Evolutionary conservation across 805 yeast species (phyloP).

Genomic region (Candida stauntonica): DNA sequence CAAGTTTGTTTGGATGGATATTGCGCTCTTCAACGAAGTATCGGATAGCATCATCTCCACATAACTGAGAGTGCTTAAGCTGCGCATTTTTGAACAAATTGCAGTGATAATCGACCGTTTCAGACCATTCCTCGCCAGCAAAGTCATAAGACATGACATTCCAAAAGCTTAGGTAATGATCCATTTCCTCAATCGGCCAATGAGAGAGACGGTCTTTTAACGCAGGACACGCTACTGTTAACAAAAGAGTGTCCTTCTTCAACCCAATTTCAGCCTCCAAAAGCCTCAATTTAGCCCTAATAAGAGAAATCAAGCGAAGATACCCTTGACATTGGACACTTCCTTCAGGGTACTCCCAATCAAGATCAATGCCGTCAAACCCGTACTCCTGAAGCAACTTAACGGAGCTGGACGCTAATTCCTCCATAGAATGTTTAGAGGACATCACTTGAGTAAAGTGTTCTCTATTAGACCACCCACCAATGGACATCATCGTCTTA

Average conservation of each 20-base stretch:
- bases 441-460: slow-evolving; percentile 37
- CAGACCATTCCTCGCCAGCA: slow-evolving; percentile 73
- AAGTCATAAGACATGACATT: slow-evolving; percentile 92
- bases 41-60: slow-evolving; percentile 45
- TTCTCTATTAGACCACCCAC: slow-evolving; percentile 65
- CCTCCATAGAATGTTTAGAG: slow-evolving; percentile 28
- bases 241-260: slow-evolving; percentile 32
- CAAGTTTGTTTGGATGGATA: slow-evolving; percentile 41
- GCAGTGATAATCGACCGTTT: slow-evolving; percentile 59
- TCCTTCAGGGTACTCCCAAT: slow-evolving; percentile 84
- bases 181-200: slow-evolving; percentile 51
- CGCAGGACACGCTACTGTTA: slow-evolving; percentile 79
- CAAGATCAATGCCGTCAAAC: slow-evolving; percentile 89
- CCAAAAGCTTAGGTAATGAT: slow-evolving; percentile 59
- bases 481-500: slow-evolving; percentile 68
- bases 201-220: slow-evolving; percentile 39
- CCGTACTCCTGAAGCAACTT: slow-evolving; percentile 47
- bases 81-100: slow-evolving; percentile 43
- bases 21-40: slow-evolving; percentile 42
- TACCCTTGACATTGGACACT: slow-evolving; percentile 41
- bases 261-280: slow-evolving; percentile 31
- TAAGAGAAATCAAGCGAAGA: slow-evolving; percentile 36
- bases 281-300: slow-evolving; percentile 37
- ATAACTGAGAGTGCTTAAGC: slow-evolving; percentile 39
- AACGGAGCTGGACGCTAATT: slow-evolving; percentile 48